These are phyloP conservation scores for Pichia sp. DNA, from an alignment of 1,139 yeast species.

Conservation along the genomic window DNA sequence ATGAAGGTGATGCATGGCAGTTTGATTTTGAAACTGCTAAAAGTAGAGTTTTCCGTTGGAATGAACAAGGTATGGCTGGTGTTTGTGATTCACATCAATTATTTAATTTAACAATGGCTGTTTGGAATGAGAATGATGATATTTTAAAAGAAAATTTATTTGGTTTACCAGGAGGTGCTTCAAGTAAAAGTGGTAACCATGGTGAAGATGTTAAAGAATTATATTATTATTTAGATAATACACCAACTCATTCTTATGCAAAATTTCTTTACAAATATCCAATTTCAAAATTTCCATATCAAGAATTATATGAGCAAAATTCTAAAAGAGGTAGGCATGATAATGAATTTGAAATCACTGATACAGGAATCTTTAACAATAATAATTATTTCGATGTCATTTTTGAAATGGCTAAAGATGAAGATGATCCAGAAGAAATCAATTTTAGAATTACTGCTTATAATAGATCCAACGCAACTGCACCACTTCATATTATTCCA, in stretches of 20 bases:
- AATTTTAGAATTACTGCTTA: conserved; percentile 85
- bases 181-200: conserved; percentile 94
- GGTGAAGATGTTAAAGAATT: conserved; percentile 94
- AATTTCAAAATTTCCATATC: conserved; percentile 76
- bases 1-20: conserved; percentile 88
- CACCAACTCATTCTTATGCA: conserved; percentile 93
- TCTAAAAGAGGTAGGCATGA: conserved; percentile 59
- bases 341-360: conserved; percentile 65
- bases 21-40: conserved; percentile 86
- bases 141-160: conserved; percentile 81
- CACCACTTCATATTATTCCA: conserved; percentile 84
- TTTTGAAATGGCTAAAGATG: conserved; percentile 87
- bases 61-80: conserved; percentile 95
- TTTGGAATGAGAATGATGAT: conserved; percentile 90
- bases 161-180: conserved; percentile 81
- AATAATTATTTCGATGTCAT: conserved; percentile 85
- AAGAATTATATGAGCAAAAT: conserved; percentile 66
- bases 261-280: conserved; percentile 92
- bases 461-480: conserved; percentile 76
- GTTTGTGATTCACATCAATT: conserved; percentile 81
- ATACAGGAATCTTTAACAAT: conserved; percentile 72
- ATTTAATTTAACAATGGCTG: conserved; percentile 70
- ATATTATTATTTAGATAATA: conserved; percentile 81
- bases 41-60: conserved; percentile 88
- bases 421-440: conserved; percentile 74